Conservation (phyloP, 768 basidiomycete genomes). For the Tylopilus felleus region DNA sequence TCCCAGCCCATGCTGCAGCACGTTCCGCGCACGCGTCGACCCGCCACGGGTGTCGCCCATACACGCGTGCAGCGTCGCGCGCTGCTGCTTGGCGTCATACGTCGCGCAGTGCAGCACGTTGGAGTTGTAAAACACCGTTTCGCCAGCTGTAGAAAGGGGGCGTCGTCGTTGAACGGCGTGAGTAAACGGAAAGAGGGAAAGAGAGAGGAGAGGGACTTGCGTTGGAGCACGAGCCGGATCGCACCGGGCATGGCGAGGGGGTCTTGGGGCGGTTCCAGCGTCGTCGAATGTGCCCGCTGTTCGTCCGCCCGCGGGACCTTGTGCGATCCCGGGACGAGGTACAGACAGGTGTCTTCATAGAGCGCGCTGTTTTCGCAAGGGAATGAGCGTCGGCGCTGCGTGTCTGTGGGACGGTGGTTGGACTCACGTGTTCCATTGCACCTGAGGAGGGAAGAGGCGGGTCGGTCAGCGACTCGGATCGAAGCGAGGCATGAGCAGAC, state of each 20-base stretch:
- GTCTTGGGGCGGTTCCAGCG: slow-evolving; percentile 46
- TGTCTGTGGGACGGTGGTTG: neutral
- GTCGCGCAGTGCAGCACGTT: slow-evolving; percentile 75
- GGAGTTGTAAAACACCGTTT: slow-evolving; percentile 77
- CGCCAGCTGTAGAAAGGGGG: slow-evolving; percentile 43
- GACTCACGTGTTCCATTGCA: slow-evolving; percentile 79
- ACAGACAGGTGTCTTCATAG: slow-evolving; percentile 66
- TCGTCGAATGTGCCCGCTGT: slow-evolving; percentile 56
- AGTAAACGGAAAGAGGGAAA: neutral
- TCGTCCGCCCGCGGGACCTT: slow-evolving; percentile 49
- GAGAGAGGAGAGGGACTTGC: slow-evolving; percentile 35
- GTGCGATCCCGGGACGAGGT: slow-evolving; percentile 69
- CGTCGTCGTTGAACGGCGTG: neutral
- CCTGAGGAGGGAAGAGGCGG: slow-evolving; percentile 32
- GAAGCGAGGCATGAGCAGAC: neutral
- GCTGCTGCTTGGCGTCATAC: slow-evolving; percentile 46
- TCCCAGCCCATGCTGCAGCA: slow-evolving; percentile 68
- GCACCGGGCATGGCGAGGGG: slow-evolving; percentile 72
- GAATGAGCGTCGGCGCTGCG: too few relatives aligned
- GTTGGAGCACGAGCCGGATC: slow-evolving; percentile 50
- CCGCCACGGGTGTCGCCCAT: slow-evolving; percentile 66
- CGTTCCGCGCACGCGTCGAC: slow-evolving; percentile 59
- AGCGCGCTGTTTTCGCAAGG: slow-evolving; percentile 51
- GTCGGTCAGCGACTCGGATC: neutral
- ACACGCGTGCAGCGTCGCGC: slow-evolving; percentile 69